Base-by-base conservation (phyloP, 163 green algal genomes). In the Prototheca cutis region DNA sequence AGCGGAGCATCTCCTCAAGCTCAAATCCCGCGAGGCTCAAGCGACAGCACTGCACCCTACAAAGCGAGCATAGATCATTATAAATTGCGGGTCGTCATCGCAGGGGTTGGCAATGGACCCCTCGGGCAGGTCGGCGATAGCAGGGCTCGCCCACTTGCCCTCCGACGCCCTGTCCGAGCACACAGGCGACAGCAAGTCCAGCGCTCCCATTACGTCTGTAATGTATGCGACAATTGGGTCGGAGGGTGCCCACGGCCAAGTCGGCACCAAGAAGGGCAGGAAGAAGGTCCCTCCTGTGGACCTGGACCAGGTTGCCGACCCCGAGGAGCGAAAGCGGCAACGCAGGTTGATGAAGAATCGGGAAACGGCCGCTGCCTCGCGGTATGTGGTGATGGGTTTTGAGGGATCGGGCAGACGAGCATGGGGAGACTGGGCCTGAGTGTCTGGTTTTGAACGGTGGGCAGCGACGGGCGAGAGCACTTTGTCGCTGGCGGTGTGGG, bases 311-410 rank as follows among this genome's bases (percentile, higher is more conserved):
- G 25, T 88, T 8, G 58, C 62, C 2, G 76, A 86, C 49, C 71
- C 75, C 4, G 73, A 66, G 1, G 81, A 87, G 68, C 70, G 75
- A 4, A 74, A 72, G 30, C 59, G 60, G 10, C 76, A 89, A 63
- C 66, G 65, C 0, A 65, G 82, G 0, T 47, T 86, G 48, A 75
- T 73, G 18, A 83, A 83, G 55, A 89, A 89, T 61, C 77, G 82
- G 4, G 47, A 78, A 1, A 87, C 82, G 0, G 82, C 82, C 3
- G 82, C 82, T 0, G 68, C 72, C 8, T 83, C 72, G 1, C 56
- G 61, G 61, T 61, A 34, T 18, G 48, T 45, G 15, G 27, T 13
- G 6, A 6, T 21, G 24, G 36, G 17, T 21, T 45, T 45, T 15
- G 17, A 45, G 36, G 13, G 13, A 15, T 45, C 17, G 36, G 36